Conservation (phyloP, 257 asterid genomes). For the Przewalskia tangutica region DNA sequence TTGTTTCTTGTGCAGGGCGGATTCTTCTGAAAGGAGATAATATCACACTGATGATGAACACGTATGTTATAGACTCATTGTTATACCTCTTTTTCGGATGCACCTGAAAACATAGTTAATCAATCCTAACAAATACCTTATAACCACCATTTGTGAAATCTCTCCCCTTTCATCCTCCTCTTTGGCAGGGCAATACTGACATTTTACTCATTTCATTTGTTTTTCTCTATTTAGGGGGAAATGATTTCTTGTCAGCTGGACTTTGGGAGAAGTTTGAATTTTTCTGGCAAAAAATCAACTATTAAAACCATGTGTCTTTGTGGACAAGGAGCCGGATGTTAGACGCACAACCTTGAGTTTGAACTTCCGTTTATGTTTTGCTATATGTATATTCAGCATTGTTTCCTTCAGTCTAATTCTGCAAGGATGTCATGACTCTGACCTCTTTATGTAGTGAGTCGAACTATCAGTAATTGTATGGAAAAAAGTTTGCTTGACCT, state of each 20-base stretch:
- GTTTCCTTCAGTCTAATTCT: not conserved
- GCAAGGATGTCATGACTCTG: not conserved
- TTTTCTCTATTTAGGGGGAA: not conserved
- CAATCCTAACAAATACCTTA: not conserved
- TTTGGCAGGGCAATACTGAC: not conserved
- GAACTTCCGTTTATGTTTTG: not conserved
- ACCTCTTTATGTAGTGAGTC: not conserved
- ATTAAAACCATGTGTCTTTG: not conserved
- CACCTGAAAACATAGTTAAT: not conserved
- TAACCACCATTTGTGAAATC: not conserved
- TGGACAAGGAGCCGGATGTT: not conserved
- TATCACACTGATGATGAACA: slow-evolving; percentile 4
- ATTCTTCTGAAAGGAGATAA: slow-evolving; percentile 8
- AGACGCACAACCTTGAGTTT: not conserved
- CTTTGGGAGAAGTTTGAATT: not conserved
- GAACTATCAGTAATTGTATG: not conserved
- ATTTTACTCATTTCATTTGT: not conserved
- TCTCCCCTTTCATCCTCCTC: not conserved
- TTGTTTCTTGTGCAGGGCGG: not conserved
- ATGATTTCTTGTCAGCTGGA: not conserved
- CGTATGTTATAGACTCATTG: not conserved
- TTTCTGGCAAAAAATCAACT: not conserved
- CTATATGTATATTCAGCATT: not conserved
- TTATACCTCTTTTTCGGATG: not conserved
- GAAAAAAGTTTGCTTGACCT: not conserved